Conservation (phyloP, 305 asterid species). For the Fraxinus dipetala region DNA sequence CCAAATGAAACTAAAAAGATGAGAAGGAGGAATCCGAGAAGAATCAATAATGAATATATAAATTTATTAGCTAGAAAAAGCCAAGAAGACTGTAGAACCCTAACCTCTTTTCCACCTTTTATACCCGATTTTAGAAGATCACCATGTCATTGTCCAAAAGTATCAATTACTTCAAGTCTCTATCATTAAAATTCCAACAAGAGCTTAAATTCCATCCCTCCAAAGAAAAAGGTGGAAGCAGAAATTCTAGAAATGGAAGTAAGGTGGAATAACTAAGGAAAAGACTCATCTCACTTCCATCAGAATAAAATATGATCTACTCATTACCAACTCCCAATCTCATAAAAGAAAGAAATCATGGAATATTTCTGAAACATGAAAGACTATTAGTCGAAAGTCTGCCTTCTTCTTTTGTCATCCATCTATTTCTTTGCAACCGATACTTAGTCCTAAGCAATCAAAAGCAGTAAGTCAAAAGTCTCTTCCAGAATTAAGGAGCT, state of each 20-base stretch:
- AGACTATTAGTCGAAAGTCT: neutral
- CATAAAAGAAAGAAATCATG: no score
- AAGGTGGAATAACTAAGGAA: neutral
- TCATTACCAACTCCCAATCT: neutral
- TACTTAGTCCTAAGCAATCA: neutral
- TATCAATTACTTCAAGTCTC: neutral
- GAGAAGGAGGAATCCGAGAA: neutral
- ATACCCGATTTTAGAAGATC: neutral
- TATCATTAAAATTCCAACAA: neutral
- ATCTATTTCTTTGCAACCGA: neutral
- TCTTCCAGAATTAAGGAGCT: neutral
- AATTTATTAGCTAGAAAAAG: neutral
- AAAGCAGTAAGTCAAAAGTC: neutral
- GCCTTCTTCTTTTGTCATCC: neutral
- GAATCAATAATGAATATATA: neutral
- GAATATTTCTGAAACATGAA: neutral
- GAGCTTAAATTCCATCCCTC: neutral
- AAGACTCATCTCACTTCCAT: neutral
- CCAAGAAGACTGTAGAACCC: neutral
- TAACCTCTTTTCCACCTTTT: neutral
- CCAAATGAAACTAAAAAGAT: neutral
- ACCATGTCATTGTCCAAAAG: neutral
- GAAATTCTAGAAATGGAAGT: neutral
- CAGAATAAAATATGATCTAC: neutral
- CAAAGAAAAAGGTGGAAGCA: neutral